These are phyloP conservation scores for Phlyctochytrium planicorne DNA, from an alignment of 192 early-diverging fungal genomes.

Conservation along the genomic window DNA sequence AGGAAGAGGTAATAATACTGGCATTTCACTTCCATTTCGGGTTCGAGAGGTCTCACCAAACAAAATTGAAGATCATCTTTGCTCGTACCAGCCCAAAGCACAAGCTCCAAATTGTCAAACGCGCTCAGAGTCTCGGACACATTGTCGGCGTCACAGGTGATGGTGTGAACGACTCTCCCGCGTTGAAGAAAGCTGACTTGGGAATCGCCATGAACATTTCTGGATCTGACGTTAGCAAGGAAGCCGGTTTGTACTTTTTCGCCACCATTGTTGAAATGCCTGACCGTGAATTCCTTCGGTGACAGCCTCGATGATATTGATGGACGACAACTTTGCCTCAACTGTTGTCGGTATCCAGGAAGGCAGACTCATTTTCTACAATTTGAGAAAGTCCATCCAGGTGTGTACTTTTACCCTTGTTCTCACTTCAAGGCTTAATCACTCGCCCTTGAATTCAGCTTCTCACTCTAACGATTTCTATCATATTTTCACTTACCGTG, in stretches of 20 bases:
- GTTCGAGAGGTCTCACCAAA: background rate
- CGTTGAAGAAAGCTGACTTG: conserved; percentile 93
- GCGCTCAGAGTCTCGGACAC: conserved; percentile 86
- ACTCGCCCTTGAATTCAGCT: too few species aligned
- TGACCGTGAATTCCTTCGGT: background rate
- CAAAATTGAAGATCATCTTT: conserved; percentile 71
- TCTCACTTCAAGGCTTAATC: too few species aligned
- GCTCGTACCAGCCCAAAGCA: conserved; percentile 94
- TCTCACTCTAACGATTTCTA: too few species aligned
- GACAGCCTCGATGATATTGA: conserved; percentile 89
- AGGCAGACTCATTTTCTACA: conserved; percentile 92
- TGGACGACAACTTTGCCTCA: conserved; percentile 98
- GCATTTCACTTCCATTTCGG: conserved; percentile 7
- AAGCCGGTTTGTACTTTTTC: conserved; percentile 45
- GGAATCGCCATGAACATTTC: conserved; percentile 97
- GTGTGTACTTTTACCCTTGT: too few species aligned
- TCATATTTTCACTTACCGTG: too few species aligned
- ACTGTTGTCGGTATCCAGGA: conserved; percentile 91
- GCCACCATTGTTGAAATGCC: background rate
- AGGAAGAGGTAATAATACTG: too few species aligned
- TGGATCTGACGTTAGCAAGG: conserved; percentile 94
- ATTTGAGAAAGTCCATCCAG: conserved; percentile 92
- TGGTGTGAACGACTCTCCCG: conserved; percentile 95
- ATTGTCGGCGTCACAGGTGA: conserved; percentile 98
- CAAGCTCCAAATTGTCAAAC: conserved; percentile 95